Base-by-base conservation (phyloP, 352 stramenopile species). In the Pythium dissimile region DNA sequence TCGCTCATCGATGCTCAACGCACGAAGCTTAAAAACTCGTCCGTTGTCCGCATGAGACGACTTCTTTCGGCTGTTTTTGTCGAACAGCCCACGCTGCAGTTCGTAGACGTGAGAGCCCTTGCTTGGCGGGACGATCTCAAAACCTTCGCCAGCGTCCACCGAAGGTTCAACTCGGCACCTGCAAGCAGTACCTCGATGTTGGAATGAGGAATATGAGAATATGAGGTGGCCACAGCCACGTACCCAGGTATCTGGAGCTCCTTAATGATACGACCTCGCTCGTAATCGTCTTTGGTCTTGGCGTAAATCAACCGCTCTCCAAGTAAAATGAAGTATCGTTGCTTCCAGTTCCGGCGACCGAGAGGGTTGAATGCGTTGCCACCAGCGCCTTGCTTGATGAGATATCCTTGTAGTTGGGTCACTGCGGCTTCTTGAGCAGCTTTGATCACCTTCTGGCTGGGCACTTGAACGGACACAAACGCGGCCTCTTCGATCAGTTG, bases 281-380 rank as follows among this genome's bases (percentile, higher is more conserved):
- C 85, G 43, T 95, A 93, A 42, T 95, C 85, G 54, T 95, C 85
- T 41, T 92, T 93, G 0, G 83, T 89, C 57, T 82, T 90, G 1
- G 85, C 85, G 51, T 95, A 95, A 45, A 86, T 82, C 37, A 95
- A 62, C 27, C 75, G 87, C 20, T 71, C 55, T 2, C 76, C 79
- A 23, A 77, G 76, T 24, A 95, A 68, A 60, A 92, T 89, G 57
- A 95, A 95, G 65, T 93, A 95, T 27, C 85, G 74, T 58, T 93
- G 83, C 67, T 95, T 95, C 85, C 85, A 95, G 63, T 93, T 93
- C 46, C 86, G 86, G n/a, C 85, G 63, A 0, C 83, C 77, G 1
- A 95, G 72, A 1, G 80, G 80, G 31, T 91, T 93, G 21, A 90
- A 78, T 9, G 79, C 75, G 39, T 87, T 88, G 9, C 85, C 78